A percentile compares a stretch with the other conserved stretches of the same genome.
phyloP scores from a whole-genome alignment of 1,139 yeast species.

The Debaryomyces sp. region DNA sequence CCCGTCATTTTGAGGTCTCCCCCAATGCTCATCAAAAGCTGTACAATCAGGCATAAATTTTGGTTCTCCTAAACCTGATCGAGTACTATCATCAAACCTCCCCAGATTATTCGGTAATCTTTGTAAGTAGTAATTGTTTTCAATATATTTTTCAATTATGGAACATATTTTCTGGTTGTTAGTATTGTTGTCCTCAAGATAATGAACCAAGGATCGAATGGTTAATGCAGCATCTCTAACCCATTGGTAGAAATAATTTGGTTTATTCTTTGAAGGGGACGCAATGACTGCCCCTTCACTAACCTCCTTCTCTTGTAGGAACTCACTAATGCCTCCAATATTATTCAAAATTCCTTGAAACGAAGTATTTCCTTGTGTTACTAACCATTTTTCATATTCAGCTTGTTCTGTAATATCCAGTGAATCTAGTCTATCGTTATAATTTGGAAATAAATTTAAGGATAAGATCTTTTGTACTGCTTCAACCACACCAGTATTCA shows the following conservation, averaged over 20 bases:
- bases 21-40: slow-evolving; percentile 73
- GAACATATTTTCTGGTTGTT: slow-evolving; percentile 26
- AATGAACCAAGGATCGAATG: slow-evolving; percentile 62
- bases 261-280: slow-evolving; percentile 68
- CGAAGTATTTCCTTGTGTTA: slow-evolving; percentile 49
- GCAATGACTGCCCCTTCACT: slow-evolving; percentile 78
- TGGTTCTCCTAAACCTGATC: slow-evolving; percentile 83
- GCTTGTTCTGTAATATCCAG: slow-evolving; percentile 13
- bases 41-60: slow-evolving; percentile 71
- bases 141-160: slow-evolving; percentile 61
- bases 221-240: slow-evolving; percentile 87
- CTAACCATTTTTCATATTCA: slow-evolving; percentile 61
- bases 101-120: slow-evolving; percentile 73
- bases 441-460: neutral
- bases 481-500: neutral
- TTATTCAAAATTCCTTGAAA: slow-evolving; percentile 60
- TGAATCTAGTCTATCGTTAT: neutral
- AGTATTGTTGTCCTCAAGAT: slow-evolving; percentile 41
- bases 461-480: slow-evolving; percentile 3
- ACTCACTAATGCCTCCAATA: slow-evolving; percentile 55
- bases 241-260: slow-evolving; percentile 91
- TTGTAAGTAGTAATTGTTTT: slow-evolving; percentile 61
- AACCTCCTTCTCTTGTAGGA: slow-evolving; percentile 40
- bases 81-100: slow-evolving; percentile 41
- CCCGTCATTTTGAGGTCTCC: slow-evolving; percentile 95